Percentiles rank a stretch among this genome's conserved stretches.
Evolutionary conservation across 1,284 basidiomycete genomes (phyloP).

Genomic region (Porphyrellus sp.): DNA sequence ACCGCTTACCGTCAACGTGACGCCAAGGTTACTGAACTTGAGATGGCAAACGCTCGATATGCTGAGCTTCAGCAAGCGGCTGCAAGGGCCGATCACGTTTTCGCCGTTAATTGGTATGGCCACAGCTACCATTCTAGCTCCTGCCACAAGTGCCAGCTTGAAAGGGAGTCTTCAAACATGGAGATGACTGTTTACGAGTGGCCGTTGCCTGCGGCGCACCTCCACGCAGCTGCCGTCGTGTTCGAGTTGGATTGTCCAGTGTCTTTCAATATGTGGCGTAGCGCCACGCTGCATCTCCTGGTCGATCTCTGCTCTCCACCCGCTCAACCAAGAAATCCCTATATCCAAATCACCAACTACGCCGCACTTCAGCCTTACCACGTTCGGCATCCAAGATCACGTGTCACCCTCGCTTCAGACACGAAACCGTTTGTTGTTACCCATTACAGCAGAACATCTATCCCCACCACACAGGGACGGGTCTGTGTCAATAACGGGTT

Average conservation of each 20-base stretch:
- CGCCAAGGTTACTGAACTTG: slow-evolving; percentile 31
- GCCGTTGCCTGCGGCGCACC: slow-evolving; percentile 41
- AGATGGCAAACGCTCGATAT: slow-evolving; percentile 19
- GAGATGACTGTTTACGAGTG: slow-evolving; percentile 45
- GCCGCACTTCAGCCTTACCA: slow-evolving; percentile 8
- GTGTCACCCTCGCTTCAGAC: slow-evolving; percentile 40
- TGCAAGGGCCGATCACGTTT: slow-evolving; percentile 2
- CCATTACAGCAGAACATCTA: slow-evolving; percentile 34
- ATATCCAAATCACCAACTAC: slow-evolving; percentile 16
- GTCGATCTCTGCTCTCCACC: slow-evolving; percentile 30
- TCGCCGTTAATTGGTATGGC: not conserved
- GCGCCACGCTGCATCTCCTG: slow-evolving; percentile 39
- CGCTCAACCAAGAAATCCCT: not conserved
- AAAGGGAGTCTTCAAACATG: slow-evolving; percentile 24
- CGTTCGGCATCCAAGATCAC: slow-evolving; percentile 16
- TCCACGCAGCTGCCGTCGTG: slow-evolving; percentile 33
- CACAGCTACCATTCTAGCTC: not conserved
- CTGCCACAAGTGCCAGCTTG: slow-evolving; percentile 37
- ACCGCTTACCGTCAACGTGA: slow-evolving; percentile 13
- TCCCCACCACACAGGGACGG: slow-evolving; percentile 27
- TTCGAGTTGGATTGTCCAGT: slow-evolving; percentile 47
- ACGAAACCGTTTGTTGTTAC: slow-evolving; percentile 39
- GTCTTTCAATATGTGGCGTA: slow-evolving; percentile 45
- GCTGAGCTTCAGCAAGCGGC: slow-evolving; percentile 12
- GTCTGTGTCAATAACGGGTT: slow-evolving; percentile 40